Percentiles rank a stretch among this genome's conserved stretches.
phyloP scores from a whole-genome alignment of 106 monocot species.

The Allium fistulosum region DNA sequence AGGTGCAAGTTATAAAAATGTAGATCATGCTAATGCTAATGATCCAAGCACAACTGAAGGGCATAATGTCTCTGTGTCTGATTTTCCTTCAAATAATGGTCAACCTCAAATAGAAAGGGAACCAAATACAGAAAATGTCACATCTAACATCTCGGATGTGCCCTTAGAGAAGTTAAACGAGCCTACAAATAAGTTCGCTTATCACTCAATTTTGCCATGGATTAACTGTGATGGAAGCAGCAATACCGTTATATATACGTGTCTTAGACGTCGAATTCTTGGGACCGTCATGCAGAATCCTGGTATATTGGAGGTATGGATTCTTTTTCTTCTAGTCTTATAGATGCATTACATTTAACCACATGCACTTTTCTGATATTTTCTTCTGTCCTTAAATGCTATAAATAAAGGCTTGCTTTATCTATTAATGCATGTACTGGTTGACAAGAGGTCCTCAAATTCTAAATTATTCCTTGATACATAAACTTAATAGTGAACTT shows the following conservation, averaged over 20 bases:
- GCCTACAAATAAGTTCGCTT: slow-evolving; percentile 6
- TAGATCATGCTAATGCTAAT: slow-evolving; percentile 11
- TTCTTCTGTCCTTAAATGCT: background rate
- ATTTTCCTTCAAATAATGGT: slow-evolving; percentile 14
- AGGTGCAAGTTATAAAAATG: slow-evolving; percentile 5
- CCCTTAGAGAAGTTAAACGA: slow-evolving; percentile 10
- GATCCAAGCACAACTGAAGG: slow-evolving; percentile 20
- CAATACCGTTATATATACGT: slow-evolving; percentile 60
- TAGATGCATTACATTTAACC: background rate
- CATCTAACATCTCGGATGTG: background rate
- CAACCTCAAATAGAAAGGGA: background rate
- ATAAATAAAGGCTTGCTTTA: no score
- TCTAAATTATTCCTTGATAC: background rate
- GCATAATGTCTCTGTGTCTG: slow-evolving; percentile 34
- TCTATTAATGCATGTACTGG: background rate
- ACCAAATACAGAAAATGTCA: background rate
- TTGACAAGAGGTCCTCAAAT: background rate
- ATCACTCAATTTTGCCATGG: slow-evolving; percentile 81
- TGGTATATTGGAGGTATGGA: slow-evolving; percentile 79
- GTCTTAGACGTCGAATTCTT: slow-evolving; percentile 67
- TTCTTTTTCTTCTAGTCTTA: background rate
- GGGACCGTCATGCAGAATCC: slow-evolving; percentile 92
- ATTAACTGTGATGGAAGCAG: slow-evolving; percentile 82
- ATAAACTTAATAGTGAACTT: background rate
- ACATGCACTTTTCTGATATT: no score